These are phyloP conservation scores for Saccharomyces hybrid DNA, from an alignment of 1,139 yeast species.

Conservation along the genomic window DNA sequence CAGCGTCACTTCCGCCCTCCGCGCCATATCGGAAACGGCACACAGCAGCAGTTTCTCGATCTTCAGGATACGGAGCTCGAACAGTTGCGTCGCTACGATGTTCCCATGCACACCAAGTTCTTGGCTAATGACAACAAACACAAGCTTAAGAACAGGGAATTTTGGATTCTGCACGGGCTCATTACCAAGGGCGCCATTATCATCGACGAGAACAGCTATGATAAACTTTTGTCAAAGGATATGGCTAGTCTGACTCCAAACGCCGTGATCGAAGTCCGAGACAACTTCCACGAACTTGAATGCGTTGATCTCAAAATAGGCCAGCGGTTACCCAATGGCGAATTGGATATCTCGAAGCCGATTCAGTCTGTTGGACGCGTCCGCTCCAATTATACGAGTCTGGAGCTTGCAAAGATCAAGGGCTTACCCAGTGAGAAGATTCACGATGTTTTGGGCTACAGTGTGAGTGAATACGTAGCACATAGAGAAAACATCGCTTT, in stretches of 20 bases:
- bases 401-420: slow-evolving; percentile 66
- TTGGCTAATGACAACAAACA: slow-evolving; percentile 53
- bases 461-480: slow-evolving; percentile 86
- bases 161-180: slow-evolving; percentile 88
- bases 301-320: slow-evolving; percentile 68
- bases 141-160: slow-evolving; percentile 66
- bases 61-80: slow-evolving; percentile 31
- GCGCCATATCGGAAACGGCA: not conserved
- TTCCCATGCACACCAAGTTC: slow-evolving; percentile 86
- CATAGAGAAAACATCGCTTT: slow-evolving; percentile 88
- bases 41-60: slow-evolving; percentile 37
- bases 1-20: not conserved
- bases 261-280: slow-evolving; percentile 69
- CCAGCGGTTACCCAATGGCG: slow-evolving; percentile 33
- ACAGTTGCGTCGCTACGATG: slow-evolving; percentile 29
- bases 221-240: slow-evolving; percentile 54
- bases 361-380: slow-evolving; percentile 70
- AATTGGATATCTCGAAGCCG: slow-evolving; percentile 36
- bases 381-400: slow-evolving; percentile 74
- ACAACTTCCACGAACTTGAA: slow-evolving; percentile 78
- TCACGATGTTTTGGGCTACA: slow-evolving; percentile 65
- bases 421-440: slow-evolving; percentile 73
- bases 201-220: slow-evolving; percentile 75
- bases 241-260: slow-evolving; percentile 89
- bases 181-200: slow-evolving; percentile 67